Evolutionary conservation across 768 basidiomycete species (phyloP).

Genomic region (Lactifluus rugatus): DNA sequence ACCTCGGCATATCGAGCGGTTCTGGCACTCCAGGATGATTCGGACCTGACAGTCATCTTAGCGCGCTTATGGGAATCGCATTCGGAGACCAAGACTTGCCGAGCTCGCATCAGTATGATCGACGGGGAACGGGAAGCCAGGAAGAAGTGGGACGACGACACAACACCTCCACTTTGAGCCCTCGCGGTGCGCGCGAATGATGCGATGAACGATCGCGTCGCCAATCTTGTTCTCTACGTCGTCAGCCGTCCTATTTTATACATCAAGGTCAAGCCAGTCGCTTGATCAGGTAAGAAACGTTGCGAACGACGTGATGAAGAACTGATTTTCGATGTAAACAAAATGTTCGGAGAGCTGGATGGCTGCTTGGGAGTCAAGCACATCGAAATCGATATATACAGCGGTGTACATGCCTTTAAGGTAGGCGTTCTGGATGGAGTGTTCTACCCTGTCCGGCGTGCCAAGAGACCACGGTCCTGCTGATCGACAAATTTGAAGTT

Average conservation of each 20-base stretch:
- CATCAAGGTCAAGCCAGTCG: not conserved
- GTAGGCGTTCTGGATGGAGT: slow-evolving; percentile 93
- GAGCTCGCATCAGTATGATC: slow-evolving; percentile 91
- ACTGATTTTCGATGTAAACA: slow-evolving; percentile 96
- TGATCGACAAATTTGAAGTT: slow-evolving; percentile 92
- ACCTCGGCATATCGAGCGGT: slow-evolving; percentile 77
- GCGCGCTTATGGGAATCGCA: not conserved
- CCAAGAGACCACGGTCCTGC: slow-evolving; percentile 96
- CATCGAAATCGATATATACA: not conserved
- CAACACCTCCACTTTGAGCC: slow-evolving; percentile 84
- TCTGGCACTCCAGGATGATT: slow-evolving; percentile 93
- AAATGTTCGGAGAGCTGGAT: slow-evolving; percentile 94
- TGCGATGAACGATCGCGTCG: slow-evolving; percentile 85
- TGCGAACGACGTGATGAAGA: slow-evolving; percentile 79
- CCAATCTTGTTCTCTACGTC: slow-evolving; percentile 91
- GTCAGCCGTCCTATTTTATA: slow-evolving; percentile 53
- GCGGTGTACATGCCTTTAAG: slow-evolving; percentile 50
- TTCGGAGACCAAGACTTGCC: slow-evolving; percentile 35
- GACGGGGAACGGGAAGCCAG: slow-evolving; percentile 88
- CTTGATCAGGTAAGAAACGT: not conserved
- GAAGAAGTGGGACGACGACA: slow-evolving; percentile 83
- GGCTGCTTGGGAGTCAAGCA: slow-evolving; percentile 34
- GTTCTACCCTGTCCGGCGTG: slow-evolving; percentile 72
- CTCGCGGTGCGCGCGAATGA: slow-evolving; percentile 78
- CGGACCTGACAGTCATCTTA: slow-evolving; percentile 49